Conservation (phyloP, 441 rosid genomes). For the Capsella rubella region DNA sequence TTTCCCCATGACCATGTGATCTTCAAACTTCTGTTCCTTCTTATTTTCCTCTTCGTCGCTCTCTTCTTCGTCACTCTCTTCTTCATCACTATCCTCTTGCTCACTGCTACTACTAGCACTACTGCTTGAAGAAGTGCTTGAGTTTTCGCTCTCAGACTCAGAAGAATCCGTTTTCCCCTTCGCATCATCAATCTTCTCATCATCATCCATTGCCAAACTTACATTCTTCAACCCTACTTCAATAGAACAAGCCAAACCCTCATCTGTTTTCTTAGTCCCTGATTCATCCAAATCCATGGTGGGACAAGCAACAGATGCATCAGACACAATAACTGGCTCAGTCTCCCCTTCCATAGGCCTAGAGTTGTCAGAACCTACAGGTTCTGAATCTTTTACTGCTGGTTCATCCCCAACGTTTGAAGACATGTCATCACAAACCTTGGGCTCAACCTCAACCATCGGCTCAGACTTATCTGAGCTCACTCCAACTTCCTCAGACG, state of each 20-base stretch:
- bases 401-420: constrained; percentile 25
- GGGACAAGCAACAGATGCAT: constrained; percentile 19
- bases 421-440: constrained; percentile 25
- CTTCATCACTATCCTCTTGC: background rate
- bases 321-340: background rate
- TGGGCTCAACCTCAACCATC: constrained; percentile 10
- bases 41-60: constrained; percentile 41
- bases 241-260: constrained; percentile 49
- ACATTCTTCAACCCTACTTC: constrained; percentile 64
- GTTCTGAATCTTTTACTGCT: constrained; percentile 31
- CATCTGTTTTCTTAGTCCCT: constrained; percentile 41
- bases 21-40: constrained; percentile 39
- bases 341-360: constrained; percentile 46
- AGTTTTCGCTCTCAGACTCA: constrained; percentile 55
- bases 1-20: constrained; percentile 39
- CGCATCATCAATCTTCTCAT: constrained; percentile 31
- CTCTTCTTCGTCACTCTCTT: constrained; percentile 40
- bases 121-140: constrained; percentile 52
- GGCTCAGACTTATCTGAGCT: constrained; percentile 22
- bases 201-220: constrained; percentile 47
- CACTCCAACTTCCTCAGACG: constrained; percentile 35
- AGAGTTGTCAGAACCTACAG: constrained; percentile 21
- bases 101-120: constrained; percentile 45
- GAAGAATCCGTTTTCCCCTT: constrained; percentile 46
- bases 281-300: constrained; percentile 30